Conservation (phyloP, 768 basidiomycete genomes). For the Psilocybe subaeruginosa region DNA sequence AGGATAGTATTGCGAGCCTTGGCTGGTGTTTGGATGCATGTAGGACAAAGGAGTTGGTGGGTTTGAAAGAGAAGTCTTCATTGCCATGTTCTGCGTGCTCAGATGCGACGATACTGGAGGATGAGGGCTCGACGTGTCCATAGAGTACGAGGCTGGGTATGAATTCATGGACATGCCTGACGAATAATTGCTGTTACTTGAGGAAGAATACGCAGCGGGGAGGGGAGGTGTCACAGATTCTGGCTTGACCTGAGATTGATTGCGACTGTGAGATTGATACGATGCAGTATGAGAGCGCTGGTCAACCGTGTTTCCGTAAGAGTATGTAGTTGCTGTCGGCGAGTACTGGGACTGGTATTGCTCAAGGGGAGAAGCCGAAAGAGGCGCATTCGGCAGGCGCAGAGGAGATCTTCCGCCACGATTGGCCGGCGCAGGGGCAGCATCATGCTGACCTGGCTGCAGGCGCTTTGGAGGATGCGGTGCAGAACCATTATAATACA, state of each 20-base stretch:
- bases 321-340: conserved; percentile 55
- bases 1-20: conserved; percentile 57
- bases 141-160: conserved; percentile 54
- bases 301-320: conserved; percentile 47
- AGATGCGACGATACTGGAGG: conserved; percentile 56
- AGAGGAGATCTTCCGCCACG: conserved; percentile 66
- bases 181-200: conserved; percentile 23
- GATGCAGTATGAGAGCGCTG: conserved; percentile 40
- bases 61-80: conserved; percentile 64
- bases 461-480: conserved; percentile 57
- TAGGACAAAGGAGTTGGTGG: conserved; percentile 78
- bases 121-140: conserved; percentile 70
- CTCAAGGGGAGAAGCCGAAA: conserved; percentile 58
- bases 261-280: conserved; percentile 61
- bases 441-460: conserved; percentile 53
- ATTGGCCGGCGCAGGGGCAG: conserved; percentile 39
- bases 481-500: conserved; percentile 60
- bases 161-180: conserved; percentile 37
- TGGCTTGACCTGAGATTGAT: conserved; percentile 50
- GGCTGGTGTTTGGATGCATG: conserved; percentile 52
- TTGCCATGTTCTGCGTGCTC: conserved; percentile 46
- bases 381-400: conserved; percentile 51
- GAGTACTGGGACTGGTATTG: conserved; percentile 75
- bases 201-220: conserved; percentile 55
- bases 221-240: conserved; percentile 43